Conservation (phyloP, 768 basidiomycete genomes). For the Tricholoma furcatifolium region DNA sequence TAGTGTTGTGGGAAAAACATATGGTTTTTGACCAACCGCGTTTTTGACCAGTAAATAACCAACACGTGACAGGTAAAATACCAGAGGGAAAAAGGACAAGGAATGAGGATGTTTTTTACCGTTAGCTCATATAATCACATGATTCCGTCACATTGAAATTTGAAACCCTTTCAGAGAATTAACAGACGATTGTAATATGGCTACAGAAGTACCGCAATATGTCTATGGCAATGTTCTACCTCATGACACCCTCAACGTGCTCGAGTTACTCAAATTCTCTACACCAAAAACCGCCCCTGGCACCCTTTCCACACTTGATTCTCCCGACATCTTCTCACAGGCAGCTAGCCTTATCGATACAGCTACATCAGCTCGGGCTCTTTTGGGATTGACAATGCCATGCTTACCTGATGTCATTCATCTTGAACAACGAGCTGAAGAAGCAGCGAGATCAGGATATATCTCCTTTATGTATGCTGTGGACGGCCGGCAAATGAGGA, state of each 20-base stretch:
- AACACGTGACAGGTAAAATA: too few relatives aligned
- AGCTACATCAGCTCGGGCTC: neutral
- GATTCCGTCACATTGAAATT: too few relatives aligned
- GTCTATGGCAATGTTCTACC: neutral
- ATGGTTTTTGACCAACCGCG: too few relatives aligned
- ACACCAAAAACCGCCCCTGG: neutral
- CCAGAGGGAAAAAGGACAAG: too few relatives aligned
- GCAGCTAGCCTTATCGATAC: neutral
- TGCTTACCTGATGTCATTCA: neutral
- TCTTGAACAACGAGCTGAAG: neutral
- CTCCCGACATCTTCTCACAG: neutral
- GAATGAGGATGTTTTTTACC: too few relatives aligned
- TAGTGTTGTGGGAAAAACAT: too few relatives aligned
- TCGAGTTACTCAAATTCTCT: constrained; percentile 2
- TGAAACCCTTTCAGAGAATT: too few relatives aligned
- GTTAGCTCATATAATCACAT: too few relatives aligned
- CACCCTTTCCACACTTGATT: neutral
- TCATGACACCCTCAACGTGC: constrained; percentile 1
- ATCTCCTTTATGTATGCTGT: neutral
- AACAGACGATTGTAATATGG: neutral
- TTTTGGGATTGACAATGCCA: neutral
- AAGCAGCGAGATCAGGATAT: neutral
- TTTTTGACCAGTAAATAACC: too few relatives aligned
- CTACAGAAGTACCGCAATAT: neutral
- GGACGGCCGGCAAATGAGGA: neutral